Conservation (phyloP, 2,329 filamentous ascomycete genomes). For the Podosphaera xanthii region DNA sequence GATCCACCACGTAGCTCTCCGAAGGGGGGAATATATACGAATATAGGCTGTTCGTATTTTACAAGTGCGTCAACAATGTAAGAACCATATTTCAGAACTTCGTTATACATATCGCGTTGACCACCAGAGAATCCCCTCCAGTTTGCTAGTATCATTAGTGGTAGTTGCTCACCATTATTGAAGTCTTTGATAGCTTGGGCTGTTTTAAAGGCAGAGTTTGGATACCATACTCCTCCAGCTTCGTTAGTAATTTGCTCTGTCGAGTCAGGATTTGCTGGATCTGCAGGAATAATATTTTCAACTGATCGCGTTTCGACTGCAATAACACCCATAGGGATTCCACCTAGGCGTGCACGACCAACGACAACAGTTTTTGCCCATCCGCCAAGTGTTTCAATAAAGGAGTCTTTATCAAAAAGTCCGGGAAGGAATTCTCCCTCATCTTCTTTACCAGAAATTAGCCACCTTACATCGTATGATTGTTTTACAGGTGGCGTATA, state of each 20-base stretch:
- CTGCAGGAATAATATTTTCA: constrained; percentile 89
- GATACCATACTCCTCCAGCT: constrained; percentile 98
- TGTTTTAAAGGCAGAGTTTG: constrained; percentile 98
- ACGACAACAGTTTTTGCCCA: constrained; percentile 96
- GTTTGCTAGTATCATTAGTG: constrained; percentile 97
- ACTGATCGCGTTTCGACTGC: constrained; percentile 87
- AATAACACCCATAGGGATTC: constrained; percentile 96
- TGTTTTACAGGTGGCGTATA: constrained; percentile 61
- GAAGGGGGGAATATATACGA: constrained; percentile 93
- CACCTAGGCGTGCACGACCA: constrained; percentile 83
- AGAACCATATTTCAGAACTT: constrained; percentile 97
- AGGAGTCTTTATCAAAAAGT: constrained; percentile 91
- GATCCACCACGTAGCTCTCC: constrained; percentile 96
- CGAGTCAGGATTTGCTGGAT: constrained; percentile 94
- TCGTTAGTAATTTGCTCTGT: constrained; percentile 89
- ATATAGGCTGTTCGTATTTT: constrained; percentile 96
- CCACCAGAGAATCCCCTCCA: constrained; percentile 99
- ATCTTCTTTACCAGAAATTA: constrained; percentile 73
- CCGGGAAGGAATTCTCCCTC: constrained; percentile 63
- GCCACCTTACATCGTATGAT: constrained; percentile 77
- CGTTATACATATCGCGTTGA: constrained; percentile 99
- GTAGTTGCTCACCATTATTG: constrained; percentile 95
- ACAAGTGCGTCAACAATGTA: constrained; percentile 97
- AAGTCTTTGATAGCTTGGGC: constrained; percentile 97
- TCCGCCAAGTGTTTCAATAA: constrained; percentile 85